phyloP scores from a whole-genome alignment of 1,139 yeast genomes.

The Taphrina communis region DNA sequence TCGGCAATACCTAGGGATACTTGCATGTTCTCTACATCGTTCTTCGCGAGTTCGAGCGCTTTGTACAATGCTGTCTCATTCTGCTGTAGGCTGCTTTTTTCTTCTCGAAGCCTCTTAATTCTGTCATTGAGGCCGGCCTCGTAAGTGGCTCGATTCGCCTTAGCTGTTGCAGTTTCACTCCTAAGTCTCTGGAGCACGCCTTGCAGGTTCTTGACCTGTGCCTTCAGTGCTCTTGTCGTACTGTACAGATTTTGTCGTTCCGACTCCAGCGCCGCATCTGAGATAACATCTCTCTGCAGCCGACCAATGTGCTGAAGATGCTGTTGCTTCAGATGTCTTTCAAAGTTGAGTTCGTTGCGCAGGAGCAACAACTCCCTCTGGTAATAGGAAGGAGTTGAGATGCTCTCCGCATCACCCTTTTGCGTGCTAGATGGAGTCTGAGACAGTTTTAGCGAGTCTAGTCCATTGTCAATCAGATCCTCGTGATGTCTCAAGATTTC shows the following conservation, averaged over 20 bases:
- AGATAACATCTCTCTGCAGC: slow-evolving; percentile 48
- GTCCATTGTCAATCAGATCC: background rate
- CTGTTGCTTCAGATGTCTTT: slow-evolving; percentile 62
- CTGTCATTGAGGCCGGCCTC: slow-evolving; percentile 43
- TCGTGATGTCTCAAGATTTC: slow-evolving; percentile 27
- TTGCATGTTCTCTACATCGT: slow-evolving; percentile 28
- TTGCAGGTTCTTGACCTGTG: slow-evolving; percentile 40
- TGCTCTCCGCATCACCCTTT: background rate
- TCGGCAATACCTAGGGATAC: slow-evolving; percentile 30
- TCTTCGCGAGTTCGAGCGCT: slow-evolving; percentile 23
- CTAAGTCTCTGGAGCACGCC: slow-evolving; percentile 37
- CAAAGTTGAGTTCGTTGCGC: slow-evolving; percentile 69
- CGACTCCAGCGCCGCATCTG: slow-evolving; percentile 43
- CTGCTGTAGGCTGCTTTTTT: slow-evolving; percentile 29
- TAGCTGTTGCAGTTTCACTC: slow-evolving; percentile 41
- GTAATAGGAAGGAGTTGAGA: slow-evolving; percentile 41
- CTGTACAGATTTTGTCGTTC: slow-evolving; percentile 43
- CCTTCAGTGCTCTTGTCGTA: slow-evolving; percentile 43
- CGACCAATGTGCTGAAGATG: slow-evolving; percentile 58
- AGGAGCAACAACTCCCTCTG: slow-evolving; percentile 65
- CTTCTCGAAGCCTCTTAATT: slow-evolving; percentile 43
- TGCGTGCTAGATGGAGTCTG: background rate
- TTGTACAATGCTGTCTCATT: slow-evolving; percentile 24
- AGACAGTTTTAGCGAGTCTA: background rate
- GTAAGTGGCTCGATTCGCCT: slow-evolving; percentile 39